Conservation (phyloP, 768 basidiomycete genomes). For the Hortiboletus flavorubellus region DNA sequence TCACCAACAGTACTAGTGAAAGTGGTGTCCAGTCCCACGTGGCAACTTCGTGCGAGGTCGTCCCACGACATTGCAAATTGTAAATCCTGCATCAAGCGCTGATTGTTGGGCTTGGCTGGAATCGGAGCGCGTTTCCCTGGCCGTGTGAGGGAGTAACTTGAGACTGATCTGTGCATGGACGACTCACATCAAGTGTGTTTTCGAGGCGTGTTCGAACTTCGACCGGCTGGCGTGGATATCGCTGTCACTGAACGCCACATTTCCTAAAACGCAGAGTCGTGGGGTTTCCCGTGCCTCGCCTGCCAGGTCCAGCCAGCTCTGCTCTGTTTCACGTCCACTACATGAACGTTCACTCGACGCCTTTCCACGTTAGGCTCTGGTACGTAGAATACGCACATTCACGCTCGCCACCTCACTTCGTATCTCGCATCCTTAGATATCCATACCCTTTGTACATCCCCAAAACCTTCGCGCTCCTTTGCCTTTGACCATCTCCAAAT, state of each 20-base stretch:
- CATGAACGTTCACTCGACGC: slow-evolving; percentile 7
- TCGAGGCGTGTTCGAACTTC: not conserved
- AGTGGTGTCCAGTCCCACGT: not conserved
- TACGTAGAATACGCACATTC: slow-evolving; percentile 11
- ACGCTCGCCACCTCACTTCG: not conserved
- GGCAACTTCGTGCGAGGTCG: not conserved
- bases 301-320: not conserved
- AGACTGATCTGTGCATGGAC: too few species aligned
- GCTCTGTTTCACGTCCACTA: slow-evolving; percentile 20
- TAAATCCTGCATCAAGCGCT: not conserved
- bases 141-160: not conserved
- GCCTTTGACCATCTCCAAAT: slow-evolving; percentile 26
- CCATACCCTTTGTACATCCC: slow-evolving; percentile 1
- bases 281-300: not conserved
- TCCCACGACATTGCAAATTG: not conserved
- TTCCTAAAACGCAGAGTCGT: slow-evolving; percentile 18
- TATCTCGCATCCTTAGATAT: not conserved
- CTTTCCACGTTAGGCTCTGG: not conserved
- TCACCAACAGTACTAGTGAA: not conserved
- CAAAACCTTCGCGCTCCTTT: slow-evolving; percentile 15
- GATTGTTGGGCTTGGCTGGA: not conserved
- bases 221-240: not conserved
- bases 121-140: not conserved
- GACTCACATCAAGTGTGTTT: too few species aligned
- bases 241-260: slow-evolving; percentile 18